Evolutionary conservation across 2,329 filamentous ascomycete species (phyloP), one percentile per base, ranked within the genome.

Genomic region (Trichoderma citrinoviride): DNA sequence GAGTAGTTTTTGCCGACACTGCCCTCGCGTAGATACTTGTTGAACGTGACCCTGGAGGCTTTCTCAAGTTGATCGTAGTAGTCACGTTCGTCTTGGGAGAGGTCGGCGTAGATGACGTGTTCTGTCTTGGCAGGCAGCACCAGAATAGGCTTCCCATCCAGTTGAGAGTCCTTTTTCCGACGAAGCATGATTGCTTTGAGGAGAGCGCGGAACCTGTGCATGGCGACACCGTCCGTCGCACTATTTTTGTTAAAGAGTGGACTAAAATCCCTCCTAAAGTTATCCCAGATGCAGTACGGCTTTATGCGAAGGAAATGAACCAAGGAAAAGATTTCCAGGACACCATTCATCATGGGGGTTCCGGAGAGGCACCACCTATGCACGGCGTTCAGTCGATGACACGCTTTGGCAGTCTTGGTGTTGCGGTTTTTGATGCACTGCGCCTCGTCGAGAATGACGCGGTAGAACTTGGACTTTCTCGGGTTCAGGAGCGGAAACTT

Each of bases 321-420:
- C 21, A 96, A 78, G 0, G 92, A 90, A 71, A 86, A 93, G 3
- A 96, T 80, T 71, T 97, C 93, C 25, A 85, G 81, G 3, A 94
- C 86, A 14, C 83, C 87, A 70, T 97, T 97, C 90, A 95, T 95
- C 82, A 96, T 94, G 0, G 92, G 92, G 0, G 92, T 95, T 61
- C 91, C 92, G 0, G 90, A 92, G 23, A 95, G 77, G 2, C 89
- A 88, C 93, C 93, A 97, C 69, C 90, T 83, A 49, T 90, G 91
- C 21, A 86, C 83, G 1, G 92, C 88, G 47, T 82, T 79, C 10
- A 97, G 76, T 50, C 80, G 81, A 64, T 82, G 86, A 14, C 88
- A 90, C 1, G 92, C 91, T 65, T 89, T 81, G 0, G 92, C 86
- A 29, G 84, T 86, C 73, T 90, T 90, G 0, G 92, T 90, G 29